phyloP scores from a whole-genome alignment of 805 yeast species.

The Kodamaea lidongshanica region DNA sequence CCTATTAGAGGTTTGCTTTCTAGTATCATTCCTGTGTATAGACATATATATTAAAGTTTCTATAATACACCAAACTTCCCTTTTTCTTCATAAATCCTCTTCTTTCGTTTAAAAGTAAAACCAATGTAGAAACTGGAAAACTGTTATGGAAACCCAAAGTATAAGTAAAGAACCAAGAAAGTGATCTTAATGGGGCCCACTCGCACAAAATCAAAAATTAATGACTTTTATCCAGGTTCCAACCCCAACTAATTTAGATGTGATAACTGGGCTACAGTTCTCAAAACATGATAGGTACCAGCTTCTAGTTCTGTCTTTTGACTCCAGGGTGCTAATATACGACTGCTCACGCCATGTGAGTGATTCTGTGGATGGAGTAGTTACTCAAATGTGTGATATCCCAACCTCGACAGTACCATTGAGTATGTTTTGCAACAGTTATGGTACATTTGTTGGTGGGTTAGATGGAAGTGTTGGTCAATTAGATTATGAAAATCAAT shows the following conservation, averaged over 20 bases:
- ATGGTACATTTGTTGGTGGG: constrained; percentile 40
- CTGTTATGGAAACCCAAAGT: too few species aligned
- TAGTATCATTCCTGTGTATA: too few species aligned
- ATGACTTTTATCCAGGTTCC: constrained; percentile 13
- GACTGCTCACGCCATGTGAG: constrained; percentile 19
- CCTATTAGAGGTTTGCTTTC: too few species aligned
- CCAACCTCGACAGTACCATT: constrained; percentile 18
- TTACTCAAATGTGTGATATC: constrained; percentile 8
- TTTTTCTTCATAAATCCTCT: too few species aligned
- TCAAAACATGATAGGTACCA: constrained; percentile 28
- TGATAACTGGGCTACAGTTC: constrained; percentile 39
- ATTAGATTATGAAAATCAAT: constrained; percentile 13
- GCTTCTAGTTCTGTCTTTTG: constrained; percentile 55
- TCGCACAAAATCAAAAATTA: constrained; percentile 1
- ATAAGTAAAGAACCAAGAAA: too few species aligned
- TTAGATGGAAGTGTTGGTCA: constrained; percentile 50
- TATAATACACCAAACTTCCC: too few species aligned
- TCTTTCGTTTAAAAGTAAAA: too few species aligned
- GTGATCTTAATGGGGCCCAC: too few species aligned
- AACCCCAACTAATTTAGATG: constrained; percentile 28
- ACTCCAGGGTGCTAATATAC: constrained; percentile 42
- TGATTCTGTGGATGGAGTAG: constrained; percentile 8
- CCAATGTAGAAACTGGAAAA: too few species aligned
- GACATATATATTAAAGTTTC: too few species aligned
- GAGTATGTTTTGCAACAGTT: constrained; percentile 23